Evolutionary conservation across 169 alveolate species (phyloP), one percentile per base, ranked within the genome.

Genomic region (Eimeria necatrix): DNA sequence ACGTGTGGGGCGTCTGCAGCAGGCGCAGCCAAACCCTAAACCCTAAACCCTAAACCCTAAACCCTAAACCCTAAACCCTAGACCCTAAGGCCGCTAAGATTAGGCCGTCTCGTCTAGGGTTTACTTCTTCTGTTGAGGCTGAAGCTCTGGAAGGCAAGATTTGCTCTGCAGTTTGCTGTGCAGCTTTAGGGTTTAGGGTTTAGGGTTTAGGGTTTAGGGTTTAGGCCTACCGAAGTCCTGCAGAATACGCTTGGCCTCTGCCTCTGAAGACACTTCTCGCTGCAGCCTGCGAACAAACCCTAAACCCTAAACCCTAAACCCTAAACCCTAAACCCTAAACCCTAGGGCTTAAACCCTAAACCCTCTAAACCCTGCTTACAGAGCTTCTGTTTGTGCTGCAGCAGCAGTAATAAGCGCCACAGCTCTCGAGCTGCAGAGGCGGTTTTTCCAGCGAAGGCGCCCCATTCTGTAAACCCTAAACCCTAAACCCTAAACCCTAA

Each of bases 401-500:
- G 78, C 78, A 10, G 78, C 78, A 10, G 78, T 68, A n/a, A 68
- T 68, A 7, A 68, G 78, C 12, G 78, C 78, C 14, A 24, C n/a
- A 68, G 41, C 78, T n/a, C n/a, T n/a, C 1, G n/a, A n/a, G 12
- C 41, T 18, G 78, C 78, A 68, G 78, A 68, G 78, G n/a, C 78
- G 46, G 32, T 68, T 68, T 24, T 68, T 68, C 78, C 78, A 68
- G 32, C 78, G 78, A n/a, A 68, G 78, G 12, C 78, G 78, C 46
- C 12, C 78, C 78, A 68, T 68, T n/a, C n/a, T n/a, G 12, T n/a
- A 10, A 56, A 68, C 9, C 32, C 78, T 18, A 56, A 56, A 56
- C 68, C 68, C 68, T 56, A 56, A 68, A 22, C 78, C 78, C 78
- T 68, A 68, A 68, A 68, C 78, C 78, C 78, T 68, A 22, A 56